Evolutionary conservation across 345 rosid species (phyloP), one percentile per base, ranked within the genome.

Genomic region (Pistacia integerrima): DNA sequence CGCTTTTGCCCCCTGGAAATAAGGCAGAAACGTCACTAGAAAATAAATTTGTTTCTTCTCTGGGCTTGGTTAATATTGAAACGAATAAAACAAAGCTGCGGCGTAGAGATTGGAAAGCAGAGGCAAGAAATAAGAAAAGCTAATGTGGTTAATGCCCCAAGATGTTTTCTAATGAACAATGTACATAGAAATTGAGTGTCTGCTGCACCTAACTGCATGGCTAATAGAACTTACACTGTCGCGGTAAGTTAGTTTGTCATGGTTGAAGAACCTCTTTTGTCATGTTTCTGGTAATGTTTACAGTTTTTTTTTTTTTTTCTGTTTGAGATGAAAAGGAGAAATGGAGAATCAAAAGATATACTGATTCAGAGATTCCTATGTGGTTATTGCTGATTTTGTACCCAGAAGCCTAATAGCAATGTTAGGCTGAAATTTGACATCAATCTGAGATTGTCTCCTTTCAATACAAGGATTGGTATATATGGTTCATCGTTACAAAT

Each of bases 91-190:
- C 73, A 56, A 85, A 74, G 59, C 59, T 66, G 66, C 82, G 85
- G 62, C 74, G 78, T 61, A 83, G 97, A 82, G 83, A 90, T 72
- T 90, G 97, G 97, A 91, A 91, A 85, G 91, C 89, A 64, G 93
- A 90, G 70, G 97, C 97, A 68, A 87, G 96, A 80, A 88, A 80
- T 30, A 84, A 83, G 79, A 83, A 81, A 77, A 76, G 49, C 30
- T 83, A 30, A 71, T 59, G 70, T 33, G 75, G 60, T 55, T 72
- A 36, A 61, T 49, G 22, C 33, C 75, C 33, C 75, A 41, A 49
- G 67, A 46, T 57, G 76, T 18, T 79, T 8, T 58, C 41, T 58
- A 62, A 69, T 74, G 71, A 28, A 38, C 63, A 49, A 17, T 20
- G 66, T 9, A 62, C 66, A 17, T 41, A 56, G 17, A 54, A 28